Evolutionary conservation across 106 monocot genomes (phyloP), one percentile per base, ranked within the genome.

Genomic region (Iris macrosiphon): DNA sequence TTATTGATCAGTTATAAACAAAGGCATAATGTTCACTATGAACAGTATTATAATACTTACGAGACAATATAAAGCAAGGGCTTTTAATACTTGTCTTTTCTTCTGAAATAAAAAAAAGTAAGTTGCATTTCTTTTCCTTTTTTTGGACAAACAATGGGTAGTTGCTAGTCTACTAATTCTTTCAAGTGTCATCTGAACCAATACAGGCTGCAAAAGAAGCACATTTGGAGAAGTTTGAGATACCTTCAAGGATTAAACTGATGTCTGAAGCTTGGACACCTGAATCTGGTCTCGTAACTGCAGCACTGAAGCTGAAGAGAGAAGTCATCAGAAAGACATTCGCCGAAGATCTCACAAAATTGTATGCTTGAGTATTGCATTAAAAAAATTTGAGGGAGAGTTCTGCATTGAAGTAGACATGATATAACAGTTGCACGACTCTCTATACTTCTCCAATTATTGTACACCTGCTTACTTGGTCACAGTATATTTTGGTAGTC

Each of bases 241-340:
- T 78, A 21, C 96, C 96, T 5, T 11, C 73, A 0, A 98, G 80
- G 60, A 83, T 98, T 38, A 87, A 78, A 46, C 41, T 98, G 69
- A 52, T 98, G 30, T 49, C 73, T 1, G 87, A 90, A 56, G 60
- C 96, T 34, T 98, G 96, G 96, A 98, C 96, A 23, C 90, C 90
- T 10, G 96, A 98, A 43, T 68, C 87, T 11, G 96, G 96, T 20
- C 70, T 90, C n/a, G 96, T 90, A 17, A 98, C 96, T 3, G 79
- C 90, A 13, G 90, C 96, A 2, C 79, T 96, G 31, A 96, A 96
- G 62, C 72, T 90, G 28, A 96, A 90, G 68, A 79, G 96, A 68
- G 96, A 96, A 42, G 63, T 38, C 52, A 67, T 89, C 22, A 74
- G 75, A 56, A 96, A 90, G 61, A 24, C 63, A 17, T 96, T 72